Base-by-base conservation (phyloP, 2,329 filamentous ascomycete species). In the Penicillium sp. region DNA sequence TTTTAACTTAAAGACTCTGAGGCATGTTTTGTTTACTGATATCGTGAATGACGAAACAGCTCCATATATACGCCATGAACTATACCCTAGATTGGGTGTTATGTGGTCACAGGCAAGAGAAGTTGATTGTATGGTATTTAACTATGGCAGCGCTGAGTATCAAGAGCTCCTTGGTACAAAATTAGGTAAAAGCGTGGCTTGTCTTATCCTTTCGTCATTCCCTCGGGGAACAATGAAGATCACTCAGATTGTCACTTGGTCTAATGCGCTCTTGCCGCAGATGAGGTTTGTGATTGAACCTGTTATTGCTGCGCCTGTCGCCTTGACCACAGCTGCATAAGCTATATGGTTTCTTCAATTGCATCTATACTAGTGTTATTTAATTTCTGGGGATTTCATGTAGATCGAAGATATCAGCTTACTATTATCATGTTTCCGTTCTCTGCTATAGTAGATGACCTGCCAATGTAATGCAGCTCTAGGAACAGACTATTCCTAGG, bases 91-190 rank as follows among this genome's bases (percentile, higher is more conserved):
- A 22, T 2, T 11, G 4, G 31, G 31, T 9, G 14, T 28, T 17
- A 2, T 1, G 1, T 55, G 52, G 52, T 5, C 10, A 10, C 10
- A 36, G 17, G 25, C 45, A 16, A 1, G 5, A 10, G 10, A 25
- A 0, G 14, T 31, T 7, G 14, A 19, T 8, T 36, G 30, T 19
- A 28, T 30, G 52, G 12, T 10, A 17, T 43, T 54, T 16, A 5
- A 19, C 1, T 38, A 36, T 12, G 46, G 52, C 25, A 50, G 12
- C 16, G 14, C 4, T 17, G 28, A 37, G 9, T 55, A 50, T 12
- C 38, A 50, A 8, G 52, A 55, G 16, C 30, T 55, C 10, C 38
- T 55, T 4, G 52, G 52, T 2, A 55, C 52, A 2, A 19, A 22
- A 14, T 25, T 55, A 17, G 46, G 46, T 26, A 44, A 50, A 30